Conservation (phyloP, 2,329 filamentous ascomycete species). For the Fusarium fracticaudum region DNA sequence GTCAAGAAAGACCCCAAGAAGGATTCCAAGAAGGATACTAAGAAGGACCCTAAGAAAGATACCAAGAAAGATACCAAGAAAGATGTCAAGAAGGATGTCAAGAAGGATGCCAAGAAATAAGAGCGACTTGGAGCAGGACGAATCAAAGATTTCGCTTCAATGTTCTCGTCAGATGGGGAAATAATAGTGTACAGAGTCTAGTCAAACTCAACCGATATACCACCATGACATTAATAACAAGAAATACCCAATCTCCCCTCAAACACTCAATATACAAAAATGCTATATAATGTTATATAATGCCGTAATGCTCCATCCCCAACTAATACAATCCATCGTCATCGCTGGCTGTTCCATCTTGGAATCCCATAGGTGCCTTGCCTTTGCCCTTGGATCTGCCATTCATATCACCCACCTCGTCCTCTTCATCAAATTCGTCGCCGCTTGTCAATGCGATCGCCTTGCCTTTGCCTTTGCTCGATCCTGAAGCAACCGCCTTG, state of each 20-base stretch:
- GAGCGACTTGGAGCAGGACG: conserved; percentile 11
- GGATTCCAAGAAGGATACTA: not conserved
- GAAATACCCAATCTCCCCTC: conserved; percentile 18
- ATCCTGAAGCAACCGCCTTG: conserved; percentile 40
- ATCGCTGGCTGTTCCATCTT: conserved; percentile 63
- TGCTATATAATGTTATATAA: conserved; percentile 5
- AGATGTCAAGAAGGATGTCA: not conserved
- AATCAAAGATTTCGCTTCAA: conserved; percentile 7
- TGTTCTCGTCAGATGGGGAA: not conserved
- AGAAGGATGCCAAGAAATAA: conserved; percentile 20
- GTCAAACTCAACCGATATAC: conserved; percentile 28
- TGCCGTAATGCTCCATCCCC: not conserved
- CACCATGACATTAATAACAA: conserved; percentile 30
- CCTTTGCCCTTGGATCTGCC: conserved; percentile 63
- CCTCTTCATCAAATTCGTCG: conserved; percentile 49
- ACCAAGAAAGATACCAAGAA: not conserved
- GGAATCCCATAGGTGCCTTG: conserved; percentile 62
- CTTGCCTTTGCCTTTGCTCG: conserved; percentile 47
- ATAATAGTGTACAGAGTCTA: conserved; percentile 23
- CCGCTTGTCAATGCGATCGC: conserved; percentile 46
- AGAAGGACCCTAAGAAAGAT: not conserved
- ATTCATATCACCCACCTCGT: conserved; percentile 46
- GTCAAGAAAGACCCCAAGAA: conserved; percentile 1
- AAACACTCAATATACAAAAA: conserved; percentile 24
- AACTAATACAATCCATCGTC: conserved; percentile 66